A percentile compares a stretch with the other conserved stretches of the same genome.
Conservation (phyloP, 2,329 filamentous ascomycete species). For the Diplocarpon mali region DNA sequence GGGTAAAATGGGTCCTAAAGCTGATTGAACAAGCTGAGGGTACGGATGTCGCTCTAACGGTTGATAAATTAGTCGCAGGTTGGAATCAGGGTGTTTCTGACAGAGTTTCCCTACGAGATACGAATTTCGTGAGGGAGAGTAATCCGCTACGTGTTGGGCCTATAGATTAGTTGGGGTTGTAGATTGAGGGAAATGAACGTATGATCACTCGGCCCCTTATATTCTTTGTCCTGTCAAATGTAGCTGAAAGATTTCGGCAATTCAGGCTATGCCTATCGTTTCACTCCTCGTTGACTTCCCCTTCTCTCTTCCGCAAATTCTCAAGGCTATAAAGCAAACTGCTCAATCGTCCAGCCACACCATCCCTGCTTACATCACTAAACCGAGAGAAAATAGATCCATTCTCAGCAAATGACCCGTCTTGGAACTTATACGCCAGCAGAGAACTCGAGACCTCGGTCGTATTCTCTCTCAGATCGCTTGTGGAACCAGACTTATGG, state of each 20-base stretch:
- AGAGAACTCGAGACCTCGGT: slow-evolving; percentile 6
- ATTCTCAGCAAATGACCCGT: slow-evolving; percentile 4
- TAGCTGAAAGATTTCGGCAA: too few species aligned
- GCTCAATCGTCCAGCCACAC: slow-evolving; percentile 26
- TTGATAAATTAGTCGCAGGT: slow-evolving; percentile 11
- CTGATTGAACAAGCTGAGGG: slow-evolving; percentile 20
- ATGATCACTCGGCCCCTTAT: too few species aligned
- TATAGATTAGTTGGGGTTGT: too few species aligned
- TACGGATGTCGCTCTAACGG: slow-evolving; percentile 15
- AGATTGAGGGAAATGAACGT: too few species aligned
- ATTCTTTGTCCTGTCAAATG: too few species aligned
- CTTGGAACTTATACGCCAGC: slow-evolving; percentile 9
- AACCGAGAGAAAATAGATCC: neutral
- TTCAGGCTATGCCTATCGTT: neutral
- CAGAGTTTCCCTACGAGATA: neutral
- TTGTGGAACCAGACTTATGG: slow-evolving; percentile 39
- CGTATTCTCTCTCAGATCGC: slow-evolving; percentile 22
- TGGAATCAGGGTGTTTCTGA: slow-evolving; percentile 10
- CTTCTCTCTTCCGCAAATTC: slow-evolving; percentile 27
- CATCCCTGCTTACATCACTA: neutral
- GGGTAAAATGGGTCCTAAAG: slow-evolving; percentile 17
- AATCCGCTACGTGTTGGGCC: slow-evolving; percentile 10
- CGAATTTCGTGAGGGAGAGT: neutral
- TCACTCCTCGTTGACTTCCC: slow-evolving; percentile 16
- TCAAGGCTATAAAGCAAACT: slow-evolving; percentile 30